Conservation (phyloP, 768 basidiomycete genomes). For the Kondoa malvinella region DNA sequence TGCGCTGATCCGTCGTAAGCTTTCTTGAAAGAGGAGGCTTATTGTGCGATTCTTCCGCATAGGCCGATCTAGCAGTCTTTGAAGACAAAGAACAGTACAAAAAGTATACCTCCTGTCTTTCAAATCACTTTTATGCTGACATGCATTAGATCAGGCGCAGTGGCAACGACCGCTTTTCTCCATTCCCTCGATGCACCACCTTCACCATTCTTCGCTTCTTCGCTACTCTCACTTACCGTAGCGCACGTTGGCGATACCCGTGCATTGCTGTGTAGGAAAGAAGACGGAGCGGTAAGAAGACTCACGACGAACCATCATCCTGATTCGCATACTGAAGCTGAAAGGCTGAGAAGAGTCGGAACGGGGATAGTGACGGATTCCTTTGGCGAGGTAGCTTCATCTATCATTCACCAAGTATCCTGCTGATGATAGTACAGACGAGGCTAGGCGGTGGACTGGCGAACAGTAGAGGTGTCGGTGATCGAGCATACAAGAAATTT, state of each 20-base stretch:
- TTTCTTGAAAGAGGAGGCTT: background rate
- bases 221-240: conserved; percentile 60
- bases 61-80: conserved; percentile 24
- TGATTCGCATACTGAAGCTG: conserved; percentile 72
- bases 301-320: conserved; percentile 92
- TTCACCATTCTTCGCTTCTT: conserved; percentile 62
- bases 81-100: conserved; percentile 3
- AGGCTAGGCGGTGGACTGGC: conserved; percentile 11
- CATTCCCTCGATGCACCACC: conserved; percentile 70
- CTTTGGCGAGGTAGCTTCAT: conserved; percentile 16
- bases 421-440: conserved; percentile 11
- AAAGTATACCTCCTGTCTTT: background rate
- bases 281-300: conserved; percentile 54
- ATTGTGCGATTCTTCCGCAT: background rate
- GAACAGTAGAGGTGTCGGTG: conserved; percentile 39
- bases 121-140: background rate
- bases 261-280: conserved; percentile 59
- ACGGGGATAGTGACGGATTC: conserved; percentile 50
- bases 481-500: conserved; percentile 21
- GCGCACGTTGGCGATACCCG: conserved; percentile 91
- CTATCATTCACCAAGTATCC: background rate
- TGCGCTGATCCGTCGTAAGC: background rate
- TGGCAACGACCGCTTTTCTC: conserved; percentile 76
- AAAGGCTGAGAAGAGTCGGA: conserved; percentile 69
- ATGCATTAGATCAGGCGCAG: conserved; percentile 44